Evolutionary conservation across 768 basidiomycete genomes (phyloP).

Genomic region (Dacryopinax primogenitus): DNA sequence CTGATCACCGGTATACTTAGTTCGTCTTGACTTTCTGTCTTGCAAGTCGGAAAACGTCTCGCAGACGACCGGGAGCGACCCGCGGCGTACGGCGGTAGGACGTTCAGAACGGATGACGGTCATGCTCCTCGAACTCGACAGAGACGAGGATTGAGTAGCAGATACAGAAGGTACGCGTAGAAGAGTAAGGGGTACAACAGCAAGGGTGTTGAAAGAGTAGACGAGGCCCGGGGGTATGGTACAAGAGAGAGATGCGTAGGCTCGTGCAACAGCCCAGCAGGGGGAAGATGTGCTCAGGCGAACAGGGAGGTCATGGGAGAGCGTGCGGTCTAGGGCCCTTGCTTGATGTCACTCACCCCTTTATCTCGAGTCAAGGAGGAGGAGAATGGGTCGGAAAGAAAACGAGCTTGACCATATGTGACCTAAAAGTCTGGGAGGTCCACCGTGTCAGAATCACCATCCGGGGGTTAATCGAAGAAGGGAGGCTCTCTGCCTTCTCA

Average conservation of each 20-base stretch:
- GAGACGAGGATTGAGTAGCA: neutral
- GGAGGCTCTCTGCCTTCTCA: neutral
- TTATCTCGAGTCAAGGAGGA: neutral
- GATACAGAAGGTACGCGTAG: neutral
- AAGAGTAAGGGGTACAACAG: neutral
- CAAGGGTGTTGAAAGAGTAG: neutral
- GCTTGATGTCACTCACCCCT: neutral
- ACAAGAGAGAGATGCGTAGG: neutral
- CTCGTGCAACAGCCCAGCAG: neutral
- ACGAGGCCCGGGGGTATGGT: neutral
- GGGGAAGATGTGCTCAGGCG: neutral
- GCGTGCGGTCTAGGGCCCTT: neutral
- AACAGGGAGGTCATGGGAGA: neutral
- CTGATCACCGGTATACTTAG: neutral
- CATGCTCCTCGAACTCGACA: neutral
- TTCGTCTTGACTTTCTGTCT: neutral
- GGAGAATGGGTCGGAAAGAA: neutral
- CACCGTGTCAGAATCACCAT: slow-evolving; percentile 6
- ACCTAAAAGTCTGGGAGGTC: neutral
- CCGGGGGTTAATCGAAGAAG: neutral
- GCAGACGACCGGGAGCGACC: neutral
- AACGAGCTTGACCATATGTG: neutral
- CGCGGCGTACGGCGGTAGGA: neutral
- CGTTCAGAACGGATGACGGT: neutral
- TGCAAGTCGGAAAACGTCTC: neutral